Evolutionary conservation across 1,284 basidiomycete genomes (phyloP).

Genomic region (Boletus sp.): DNA sequence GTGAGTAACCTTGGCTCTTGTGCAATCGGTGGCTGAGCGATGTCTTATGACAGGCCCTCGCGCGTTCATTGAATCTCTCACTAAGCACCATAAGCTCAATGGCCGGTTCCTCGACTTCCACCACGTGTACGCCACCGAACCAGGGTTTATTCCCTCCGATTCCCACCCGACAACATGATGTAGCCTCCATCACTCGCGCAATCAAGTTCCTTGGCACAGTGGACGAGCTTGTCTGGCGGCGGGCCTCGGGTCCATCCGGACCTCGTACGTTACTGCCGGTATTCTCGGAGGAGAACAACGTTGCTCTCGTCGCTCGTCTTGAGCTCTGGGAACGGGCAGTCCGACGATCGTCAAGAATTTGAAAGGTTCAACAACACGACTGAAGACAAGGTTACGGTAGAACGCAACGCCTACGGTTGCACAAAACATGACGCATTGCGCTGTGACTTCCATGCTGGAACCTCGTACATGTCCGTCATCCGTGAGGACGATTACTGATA

Average conservation of each 20-base stretch:
- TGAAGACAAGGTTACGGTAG: background rate
- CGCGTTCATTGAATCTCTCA: conserved; percentile 14
- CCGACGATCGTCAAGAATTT: conserved; percentile 18
- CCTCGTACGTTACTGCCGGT: conserved; percentile 13
- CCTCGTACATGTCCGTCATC: background rate
- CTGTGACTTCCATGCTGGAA: background rate
- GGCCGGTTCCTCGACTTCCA: background rate
- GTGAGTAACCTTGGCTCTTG: conserved; percentile 14
- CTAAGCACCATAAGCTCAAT: background rate
- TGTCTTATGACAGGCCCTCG: conserved; percentile 11
- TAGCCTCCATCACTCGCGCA: conserved; percentile 23
- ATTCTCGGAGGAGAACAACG: conserved; percentile 29
- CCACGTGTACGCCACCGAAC: background rate
- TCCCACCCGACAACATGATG: conserved; percentile 12
- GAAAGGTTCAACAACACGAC: background rate
- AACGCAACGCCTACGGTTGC: background rate
- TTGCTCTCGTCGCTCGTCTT: conserved; percentile 26
- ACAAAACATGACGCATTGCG: background rate
- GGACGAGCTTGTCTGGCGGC: conserved; percentile 32
- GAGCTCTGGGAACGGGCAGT: conserved; percentile 31
- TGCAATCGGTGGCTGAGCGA: background rate
- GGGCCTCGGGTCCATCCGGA: conserved; percentile 15
- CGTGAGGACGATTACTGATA: background rate
- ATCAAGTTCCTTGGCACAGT: conserved; percentile 26
- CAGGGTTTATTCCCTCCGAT: background rate